phyloP scores from a whole-genome alignment of 495 filamentous ascomycete genomes.

The Glarea lozoyensis region DNA sequence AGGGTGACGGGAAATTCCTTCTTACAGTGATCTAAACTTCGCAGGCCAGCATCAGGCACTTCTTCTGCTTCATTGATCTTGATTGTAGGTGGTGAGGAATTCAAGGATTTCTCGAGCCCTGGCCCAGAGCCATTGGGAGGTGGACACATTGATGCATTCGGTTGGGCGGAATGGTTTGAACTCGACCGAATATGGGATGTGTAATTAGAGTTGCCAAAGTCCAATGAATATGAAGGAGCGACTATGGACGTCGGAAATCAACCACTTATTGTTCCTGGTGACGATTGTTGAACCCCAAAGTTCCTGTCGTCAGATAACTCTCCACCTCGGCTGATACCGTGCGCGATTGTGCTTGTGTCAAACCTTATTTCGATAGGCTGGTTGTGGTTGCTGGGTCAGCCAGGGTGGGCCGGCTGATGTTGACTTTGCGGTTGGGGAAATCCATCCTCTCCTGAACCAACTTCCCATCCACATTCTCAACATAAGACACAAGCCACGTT shows the following conservation, averaged over 20 bases:
- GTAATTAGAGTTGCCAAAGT: not conserved
- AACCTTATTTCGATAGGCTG: too few species aligned
- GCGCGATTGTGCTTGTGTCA: too few species aligned
- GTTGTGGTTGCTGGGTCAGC: too few species aligned
- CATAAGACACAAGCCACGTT: not conserved
- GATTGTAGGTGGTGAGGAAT: conserved; percentile 22
- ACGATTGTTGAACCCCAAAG: not conserved
- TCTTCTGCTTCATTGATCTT: conserved; percentile 20
- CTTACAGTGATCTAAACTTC: conserved; percentile 70
- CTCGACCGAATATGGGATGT: not conserved
- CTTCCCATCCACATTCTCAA: conserved; percentile 3
- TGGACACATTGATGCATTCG: conserved; percentile 24
- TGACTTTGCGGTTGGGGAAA: too few species aligned
- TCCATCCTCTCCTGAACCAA: too few species aligned
- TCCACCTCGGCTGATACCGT: not conserved
- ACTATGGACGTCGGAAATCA: conserved; percentile 6
- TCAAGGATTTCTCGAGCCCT: conserved; percentile 22
- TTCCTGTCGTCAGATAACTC: not conserved
- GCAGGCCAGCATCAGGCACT: conserved; percentile 62
- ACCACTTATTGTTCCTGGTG: not conserved
- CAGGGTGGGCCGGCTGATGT: too few species aligned
- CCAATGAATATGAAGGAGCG: conserved; percentile 14
- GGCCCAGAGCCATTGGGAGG: conserved; percentile 17
- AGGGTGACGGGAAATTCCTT: too few species aligned
- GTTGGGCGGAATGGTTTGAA: conserved; percentile 12